Base-by-base conservation (phyloP, 805 yeast species). In the Teunomyces panamensis region DNA sequence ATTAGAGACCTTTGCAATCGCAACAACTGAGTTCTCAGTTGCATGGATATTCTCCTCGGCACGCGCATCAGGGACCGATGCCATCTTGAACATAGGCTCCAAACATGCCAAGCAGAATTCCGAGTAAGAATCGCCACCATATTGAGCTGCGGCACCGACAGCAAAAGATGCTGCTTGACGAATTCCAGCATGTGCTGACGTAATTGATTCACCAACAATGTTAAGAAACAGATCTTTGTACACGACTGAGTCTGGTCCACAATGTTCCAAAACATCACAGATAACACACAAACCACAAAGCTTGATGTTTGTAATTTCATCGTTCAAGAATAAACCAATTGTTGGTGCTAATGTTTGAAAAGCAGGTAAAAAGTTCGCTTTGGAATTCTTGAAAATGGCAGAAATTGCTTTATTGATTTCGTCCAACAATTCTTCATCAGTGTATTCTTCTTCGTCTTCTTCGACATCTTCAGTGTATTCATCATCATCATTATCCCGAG, bases 381-480 rank as follows among this genome's bases (percentile, higher is more conserved):
- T 78, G 17, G 80, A 72, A 36, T 79, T 77, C 63, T 81, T 85
- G 76, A 92, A 86, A 13, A 89, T 74, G 0, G 85, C 75, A 6
- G 85, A 76, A 33, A 94, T 65, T 1, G 86, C 83, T 62, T 85
- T 87, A 63, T 86, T 87, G 53, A 90, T 81, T 62, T 92, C 96
- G 57, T 89, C 95, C 44, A 90, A 69, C 41, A 94, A 71, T 60
- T 91, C 97, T 61, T 90, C 97, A 64, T 94, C 98, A 1, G 94
- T 84, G 56, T 76, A 81, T 57, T 87, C 96, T 49, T 83, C 89
- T 47, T 91, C 97, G 48, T 85, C 90, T 47, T 82, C 87, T 49
- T 86, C 96, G 5, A 84, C 73, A 39, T 89, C 97, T 68, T 89
- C 97, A 49, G 86, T 85, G 64, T 85, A 90, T 57, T 88, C 96